A percentile compares a stretch with the other conserved stretches of the same genome.
Conservation (phyloP, 345 rosid species). For the Euphorbia peplus region DNA sequence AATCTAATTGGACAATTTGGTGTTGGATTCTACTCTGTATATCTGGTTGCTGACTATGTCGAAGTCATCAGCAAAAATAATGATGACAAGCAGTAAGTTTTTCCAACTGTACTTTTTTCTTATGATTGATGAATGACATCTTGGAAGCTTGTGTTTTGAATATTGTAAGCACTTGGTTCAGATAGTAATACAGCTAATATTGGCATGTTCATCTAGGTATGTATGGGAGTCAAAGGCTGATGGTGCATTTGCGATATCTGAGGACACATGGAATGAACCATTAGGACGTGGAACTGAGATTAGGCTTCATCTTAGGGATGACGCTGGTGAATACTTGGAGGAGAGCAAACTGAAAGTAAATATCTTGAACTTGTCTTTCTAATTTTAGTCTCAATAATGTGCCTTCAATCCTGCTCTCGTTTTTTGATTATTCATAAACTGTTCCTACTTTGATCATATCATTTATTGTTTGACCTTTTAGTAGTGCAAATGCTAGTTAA, state of each 20-base stretch:
- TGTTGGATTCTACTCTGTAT: constrained; percentile 97
- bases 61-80: constrained; percentile 97
- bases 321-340: constrained; percentile 93
- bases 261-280: constrained; percentile 97
- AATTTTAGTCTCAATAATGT: not conserved
- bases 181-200: not conserved
- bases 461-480: not conserved
- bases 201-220: constrained; percentile 41
- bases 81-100: constrained; percentile 82
- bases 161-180: not conserved
- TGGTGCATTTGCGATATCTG: constrained; percentile 95
- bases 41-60: constrained; percentile 94
- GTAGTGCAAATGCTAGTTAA: not conserved
- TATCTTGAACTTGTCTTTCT: not conserved
- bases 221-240: constrained; percentile 99
- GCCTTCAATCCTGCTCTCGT: not conserved
- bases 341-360: constrained; percentile 85
- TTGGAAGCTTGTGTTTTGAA: not conserved
- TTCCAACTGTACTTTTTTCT: not conserved
- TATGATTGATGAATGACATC: not conserved
- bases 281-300: constrained; percentile 98
- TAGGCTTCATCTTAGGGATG: constrained; percentile 88
- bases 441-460: not conserved
- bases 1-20: constrained; percentile 99
- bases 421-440: not conserved